Base-by-base conservation (phyloP, 2,329 filamentous ascomycete species). In the Alternaria brassicicola region DNA sequence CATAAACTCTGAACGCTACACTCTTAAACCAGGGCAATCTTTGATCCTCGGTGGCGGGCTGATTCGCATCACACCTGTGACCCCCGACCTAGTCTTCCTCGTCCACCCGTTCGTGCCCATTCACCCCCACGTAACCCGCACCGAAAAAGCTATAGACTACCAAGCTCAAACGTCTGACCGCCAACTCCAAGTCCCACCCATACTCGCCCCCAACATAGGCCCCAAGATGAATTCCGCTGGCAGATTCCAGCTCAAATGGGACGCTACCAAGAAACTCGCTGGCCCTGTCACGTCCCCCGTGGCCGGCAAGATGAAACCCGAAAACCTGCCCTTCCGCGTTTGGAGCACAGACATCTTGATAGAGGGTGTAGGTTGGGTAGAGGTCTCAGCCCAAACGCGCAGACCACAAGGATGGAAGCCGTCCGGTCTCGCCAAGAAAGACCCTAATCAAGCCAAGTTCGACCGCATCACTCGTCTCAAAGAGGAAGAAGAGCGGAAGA, bases 361-460 rank as follows among this genome's bases (percentile, higher is more conserved):
- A 48, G 94, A 98, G 75, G 93, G 95, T 2, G 89, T 93, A 25
- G 95, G 95, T 7, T 99, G 96, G 91, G 85, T 99, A 2, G 95
- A 99, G 78, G 77, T 99, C 38, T 88, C 88, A 0, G 89, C 89
- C 3, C 94, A 99, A 78, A 86, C 96, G 9, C 86, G 94, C 1
- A 72, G 70, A 0, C 69, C 69, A 1, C 65, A 68, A 28, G 74
- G 74, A 25, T 76, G 74, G 74, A 65, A 60, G 10, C 59, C 73
- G 0, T 46, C 60, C 0, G 73, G 70, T 87, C 49, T 85, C 83
- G 15, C 84, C 78, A 70, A 80, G 83, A 57, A 77, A 83, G 53
- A 78, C 47, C 62, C 69, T 45, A 75, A 69, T 41, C 69, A 74
- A 47, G 65, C 65, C 8, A 53, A 57, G 15, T 47, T 61, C 17